A percentile compares a stretch with the other conserved stretches of the same genome.
Conservation (phyloP, 805 yeast genomes). For the Torulaspora microellipsoides region DNA sequence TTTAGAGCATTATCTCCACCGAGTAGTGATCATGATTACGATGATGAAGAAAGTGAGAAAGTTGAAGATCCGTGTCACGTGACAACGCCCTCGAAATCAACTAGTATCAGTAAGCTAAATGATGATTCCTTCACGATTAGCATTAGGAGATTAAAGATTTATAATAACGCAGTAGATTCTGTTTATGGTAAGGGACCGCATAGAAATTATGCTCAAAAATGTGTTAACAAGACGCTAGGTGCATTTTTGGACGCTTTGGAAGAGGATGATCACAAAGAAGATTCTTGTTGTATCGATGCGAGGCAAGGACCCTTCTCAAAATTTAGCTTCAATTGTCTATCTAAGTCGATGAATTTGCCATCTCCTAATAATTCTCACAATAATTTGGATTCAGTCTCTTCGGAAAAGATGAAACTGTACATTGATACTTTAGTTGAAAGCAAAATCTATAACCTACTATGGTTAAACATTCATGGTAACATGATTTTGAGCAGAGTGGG, state of each 20-base stretch:
- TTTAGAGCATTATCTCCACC: slow-evolving; percentile 13
- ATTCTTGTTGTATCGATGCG: neutral
- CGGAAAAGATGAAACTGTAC: slow-evolving; percentile 1
- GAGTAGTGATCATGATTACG: slow-evolving; percentile 3
- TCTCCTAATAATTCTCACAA: slow-evolving; percentile 6
- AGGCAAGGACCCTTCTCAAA: slow-evolving; percentile 20
- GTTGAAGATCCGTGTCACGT: too few relatives aligned
- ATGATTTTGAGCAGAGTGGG: slow-evolving; percentile 15
- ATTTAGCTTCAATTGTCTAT: slow-evolving; percentile 6
- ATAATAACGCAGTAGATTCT: slow-evolving; percentile 26
- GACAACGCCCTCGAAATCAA: neutral
- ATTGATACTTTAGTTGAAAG: slow-evolving; percentile 12
- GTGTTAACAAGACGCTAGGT: slow-evolving; percentile 21
- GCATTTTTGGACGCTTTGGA: slow-evolving; percentile 12
- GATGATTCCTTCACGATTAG: slow-evolving; percentile 27
- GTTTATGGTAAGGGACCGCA: slow-evolving; percentile 18
- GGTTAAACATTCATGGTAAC: slow-evolving; percentile 17
- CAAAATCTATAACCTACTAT: slow-evolving; percentile 12
- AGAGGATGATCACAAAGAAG: neutral
- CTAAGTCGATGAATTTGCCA: neutral
- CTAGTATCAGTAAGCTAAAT: neutral
- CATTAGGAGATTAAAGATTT: slow-evolving; percentile 30
- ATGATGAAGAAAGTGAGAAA: slow-evolving; percentile 1
- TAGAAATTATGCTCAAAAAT: slow-evolving; percentile 19
- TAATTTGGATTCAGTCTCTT: neutral